phyloP scores from a whole-genome alignment of 805 yeast species.

The Zygosaccharomyces bisporus region DNA sequence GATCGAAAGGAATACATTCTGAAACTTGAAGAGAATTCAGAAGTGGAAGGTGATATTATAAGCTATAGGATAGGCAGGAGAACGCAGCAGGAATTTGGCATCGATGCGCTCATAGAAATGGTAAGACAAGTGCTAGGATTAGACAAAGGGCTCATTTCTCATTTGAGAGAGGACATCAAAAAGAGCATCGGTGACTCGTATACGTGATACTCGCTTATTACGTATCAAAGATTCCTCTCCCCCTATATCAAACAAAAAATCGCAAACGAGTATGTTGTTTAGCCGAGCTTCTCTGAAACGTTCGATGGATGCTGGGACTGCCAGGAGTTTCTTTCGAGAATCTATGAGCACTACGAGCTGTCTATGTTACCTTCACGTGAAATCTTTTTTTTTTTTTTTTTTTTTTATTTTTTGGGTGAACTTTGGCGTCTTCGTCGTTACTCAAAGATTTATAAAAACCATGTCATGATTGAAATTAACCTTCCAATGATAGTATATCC shows the following conservation, averaged over 20 bases:
- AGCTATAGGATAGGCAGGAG: slow-evolving; percentile 30
- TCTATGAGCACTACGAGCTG: not conserved
- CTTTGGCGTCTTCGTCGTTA: slow-evolving; percentile 1
- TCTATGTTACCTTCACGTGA: not conserved
- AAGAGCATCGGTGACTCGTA: slow-evolving; percentile 30
- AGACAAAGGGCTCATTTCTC: slow-evolving; percentile 15
- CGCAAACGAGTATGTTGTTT: not conserved
- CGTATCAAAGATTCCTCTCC: not conserved
- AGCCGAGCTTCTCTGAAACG: too few relatives aligned
- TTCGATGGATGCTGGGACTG: too few relatives aligned
- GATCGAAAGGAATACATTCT: slow-evolving; percentile 27
- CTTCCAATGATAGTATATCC: not conserved
- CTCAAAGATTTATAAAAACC: not conserved
- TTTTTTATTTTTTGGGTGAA: slow-evolving; percentile 6
- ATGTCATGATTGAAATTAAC: not conserved
- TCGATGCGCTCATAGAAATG: slow-evolving; percentile 20
- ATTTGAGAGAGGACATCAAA: slow-evolving; percentile 21
- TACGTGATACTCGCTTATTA: slow-evolving; percentile 1
- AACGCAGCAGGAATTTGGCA: slow-evolving; percentile 27
- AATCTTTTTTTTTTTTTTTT: not conserved
- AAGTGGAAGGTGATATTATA: slow-evolving; percentile 20
- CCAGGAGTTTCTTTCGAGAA: not conserved
- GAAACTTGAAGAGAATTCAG: slow-evolving; percentile 26
- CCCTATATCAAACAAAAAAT: not conserved
- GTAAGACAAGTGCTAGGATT: slow-evolving; percentile 24